A percentile compares a stretch with the other conserved stretches of the same genome.
These are phyloP conservation scores for Thymus mandschuricus DNA, from an alignment of 257 asterid genomes.

Conservation along the genomic window DNA sequence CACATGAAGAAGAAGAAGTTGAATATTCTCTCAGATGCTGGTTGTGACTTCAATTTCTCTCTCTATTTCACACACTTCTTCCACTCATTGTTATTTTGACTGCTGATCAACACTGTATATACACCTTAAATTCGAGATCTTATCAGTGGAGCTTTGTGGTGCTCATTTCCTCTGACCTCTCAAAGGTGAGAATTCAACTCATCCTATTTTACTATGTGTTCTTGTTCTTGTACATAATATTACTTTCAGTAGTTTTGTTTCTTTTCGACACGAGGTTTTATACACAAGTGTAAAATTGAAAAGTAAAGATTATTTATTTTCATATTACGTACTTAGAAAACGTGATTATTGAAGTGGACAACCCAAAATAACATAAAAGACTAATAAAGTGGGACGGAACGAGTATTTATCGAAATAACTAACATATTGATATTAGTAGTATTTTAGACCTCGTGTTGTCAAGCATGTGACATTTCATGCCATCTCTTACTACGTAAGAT, in stretches of 20 bases:
- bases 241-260: too few species aligned
- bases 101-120: neutral
- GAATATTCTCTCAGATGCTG: neutral
- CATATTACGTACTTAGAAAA: too few species aligned
- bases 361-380: too few species aligned
- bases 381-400: too few species aligned
- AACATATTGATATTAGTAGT: too few species aligned
- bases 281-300: too few species aligned
- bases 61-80: neutral
- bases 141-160: neutral
- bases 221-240: too few species aligned
- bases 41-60: neutral
- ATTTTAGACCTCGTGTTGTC: neutral
- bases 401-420: too few species aligned
- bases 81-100: neutral
- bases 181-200: neutral
- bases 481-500: neutral
- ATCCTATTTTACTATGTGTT: neutral
- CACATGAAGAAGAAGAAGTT: neutral
- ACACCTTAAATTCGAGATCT: neutral
- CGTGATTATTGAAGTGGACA: too few species aligned
- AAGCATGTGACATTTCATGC: neutral
- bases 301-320: too few species aligned
- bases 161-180: neutral
- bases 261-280: too few species aligned